Conservation (phyloP, 176 grass and related monocot species). For the Musa troglodytarum region DNA sequence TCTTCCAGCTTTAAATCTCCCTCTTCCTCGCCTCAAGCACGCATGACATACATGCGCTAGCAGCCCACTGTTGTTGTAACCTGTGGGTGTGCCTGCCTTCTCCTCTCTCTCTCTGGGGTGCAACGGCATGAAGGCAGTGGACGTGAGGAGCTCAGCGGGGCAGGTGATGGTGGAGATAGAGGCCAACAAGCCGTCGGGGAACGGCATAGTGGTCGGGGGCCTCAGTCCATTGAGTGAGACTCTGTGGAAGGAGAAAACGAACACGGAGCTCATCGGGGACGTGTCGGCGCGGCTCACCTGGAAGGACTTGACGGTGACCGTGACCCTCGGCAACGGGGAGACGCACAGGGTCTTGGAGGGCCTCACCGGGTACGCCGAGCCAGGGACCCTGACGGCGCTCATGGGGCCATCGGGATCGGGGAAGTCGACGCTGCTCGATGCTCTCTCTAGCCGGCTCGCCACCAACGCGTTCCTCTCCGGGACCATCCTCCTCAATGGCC, state of each 20-base stretch:
- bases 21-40: too few relatives aligned
- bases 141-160: slow-evolving; percentile 32
- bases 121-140: too few relatives aligned
- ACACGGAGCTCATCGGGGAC: slow-evolving; percentile 54
- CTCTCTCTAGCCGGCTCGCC: slow-evolving; percentile 79
- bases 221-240: slow-evolving; percentile 94
- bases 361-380: slow-evolving; percentile 87
- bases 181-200: slow-evolving; percentile 44
- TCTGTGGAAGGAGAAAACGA: slow-evolving; percentile 46
- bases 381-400: slow-evolving; percentile 66
- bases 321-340: slow-evolving; percentile 42
- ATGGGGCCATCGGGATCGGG: slow-evolving; percentile 97
- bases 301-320: slow-evolving; percentile 88
- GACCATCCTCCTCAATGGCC: slow-evolving; percentile 74
- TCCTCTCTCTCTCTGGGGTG: too few relatives aligned
- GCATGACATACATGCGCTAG: too few relatives aligned
- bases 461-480: slow-evolving; percentile 91
- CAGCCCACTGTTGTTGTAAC: too few relatives aligned
- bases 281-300: slow-evolving; percentile 90
- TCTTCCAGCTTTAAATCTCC: too few relatives aligned
- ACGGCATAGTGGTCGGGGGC: slow-evolving; percentile 39
- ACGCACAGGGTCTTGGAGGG: slow-evolving; percentile 70
- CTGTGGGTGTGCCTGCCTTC: too few relatives aligned
- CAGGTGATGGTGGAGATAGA: slow-evolving; percentile 74
- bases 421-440: slow-evolving; percentile 94